Evolutionary conservation across 78 protist genomes (phyloP), one percentile per base, ranked within the genome.

Genomic region (Dictyostelium capitatum): DNA sequence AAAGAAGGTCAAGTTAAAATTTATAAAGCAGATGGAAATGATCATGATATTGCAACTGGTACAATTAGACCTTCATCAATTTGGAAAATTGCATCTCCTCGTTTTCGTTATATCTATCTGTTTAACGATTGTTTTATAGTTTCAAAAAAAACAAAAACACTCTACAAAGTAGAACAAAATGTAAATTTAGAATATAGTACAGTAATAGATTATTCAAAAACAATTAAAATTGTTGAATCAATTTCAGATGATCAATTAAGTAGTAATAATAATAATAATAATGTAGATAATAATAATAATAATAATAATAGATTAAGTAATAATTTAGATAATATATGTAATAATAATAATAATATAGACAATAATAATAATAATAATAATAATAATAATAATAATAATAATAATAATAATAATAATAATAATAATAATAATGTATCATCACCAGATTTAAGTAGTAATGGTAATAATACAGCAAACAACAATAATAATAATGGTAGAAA

Each of bases 1-100:
- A 79, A 69, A 30, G 95, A 90, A 32, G 95, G 95, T 62, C 74
- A 75, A 0, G 84, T 69, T 23, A 84, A 84, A 51, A 32, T 84
- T 6, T 72, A 72, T 51, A 51, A 59, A 19, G 80, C 82, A 12
- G 82, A 84, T 30, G 91, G 91, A 8, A 74, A 57, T 51, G 78
- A 84, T 17, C 91, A 84, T 51, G 91, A 84, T 54, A 54, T 20
- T 6, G n/a, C 23, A 8, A 48, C 30, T 43, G 91, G 77, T 28
- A 84, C 91, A 12, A 84, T 84, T 47, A 48, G 70, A 11, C 81
- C 81, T 0, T 28, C 57, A 14, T 74, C 81, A 23, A 28, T 59
- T 11, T 54, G 47, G 74, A 70, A 51, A 32, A 32, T 84, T 15
- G 25, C 23, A 25, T 53, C 15, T 20, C 57, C 57, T 11, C 23